Conservation (phyloP, 805 yeast genomes). For the Saccharomycopsis amapae region DNA sequence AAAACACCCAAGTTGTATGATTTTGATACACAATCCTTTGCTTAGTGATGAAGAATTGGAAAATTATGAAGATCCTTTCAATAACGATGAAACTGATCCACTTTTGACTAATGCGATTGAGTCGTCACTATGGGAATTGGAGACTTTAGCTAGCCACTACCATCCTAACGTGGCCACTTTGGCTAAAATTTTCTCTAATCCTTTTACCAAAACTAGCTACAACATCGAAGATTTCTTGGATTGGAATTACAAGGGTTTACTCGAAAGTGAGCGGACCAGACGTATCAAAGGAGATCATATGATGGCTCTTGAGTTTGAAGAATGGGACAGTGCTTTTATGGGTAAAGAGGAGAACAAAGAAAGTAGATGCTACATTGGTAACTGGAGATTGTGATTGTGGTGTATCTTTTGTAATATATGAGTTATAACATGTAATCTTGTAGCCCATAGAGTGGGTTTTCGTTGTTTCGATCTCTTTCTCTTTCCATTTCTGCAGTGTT, state of each 20-base stretch:
- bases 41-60: slow-evolving; percentile 27
- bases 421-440: no score
- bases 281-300: slow-evolving; percentile 48
- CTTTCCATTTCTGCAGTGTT: no score
- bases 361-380: no score
- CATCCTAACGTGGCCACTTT: slow-evolving; percentile 94
- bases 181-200: slow-evolving; percentile 83
- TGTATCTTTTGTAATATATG: no score
- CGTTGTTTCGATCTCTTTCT: no score
- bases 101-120: slow-evolving; percentile 68
- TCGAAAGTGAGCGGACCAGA: slow-evolving; percentile 58
- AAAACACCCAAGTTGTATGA: slow-evolving; percentile 92
- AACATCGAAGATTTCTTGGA: slow-evolving; percentile 92
- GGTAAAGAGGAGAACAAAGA: no score
- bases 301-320: slow-evolving; percentile 21
- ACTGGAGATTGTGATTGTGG: no score
- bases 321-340: slow-evolving; percentile 11
- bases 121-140: slow-evolving; percentile 90
- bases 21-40: slow-evolving; percentile 54
- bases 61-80: slow-evolving; percentile 55
- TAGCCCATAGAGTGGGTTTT: no score
- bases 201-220: slow-evolving; percentile 79
- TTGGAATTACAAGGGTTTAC: slow-evolving; percentile 68
- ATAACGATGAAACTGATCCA: slow-evolving; percentile 63
- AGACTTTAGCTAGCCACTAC: slow-evolving; percentile 71